A percentile compares a stretch with the other conserved stretches of the same genome.
Evolutionary conservation across 192 early-diverging fungal genomes (phyloP).

Genomic region (Linnemannia zychae): DNA sequence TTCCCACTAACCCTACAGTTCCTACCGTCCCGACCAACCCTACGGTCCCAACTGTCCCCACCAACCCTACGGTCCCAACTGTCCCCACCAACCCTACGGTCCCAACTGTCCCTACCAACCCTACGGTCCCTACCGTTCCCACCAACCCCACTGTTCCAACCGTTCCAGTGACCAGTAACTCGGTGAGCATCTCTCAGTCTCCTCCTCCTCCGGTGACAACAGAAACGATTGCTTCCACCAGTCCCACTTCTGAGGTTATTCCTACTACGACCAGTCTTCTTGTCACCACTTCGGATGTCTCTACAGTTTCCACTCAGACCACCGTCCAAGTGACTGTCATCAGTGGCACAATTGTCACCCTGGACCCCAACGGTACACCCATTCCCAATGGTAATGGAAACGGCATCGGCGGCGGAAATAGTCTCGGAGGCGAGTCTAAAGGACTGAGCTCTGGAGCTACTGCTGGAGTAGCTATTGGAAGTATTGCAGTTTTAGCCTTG

Average conservation of each 20-base stretch:
- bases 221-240: constrained; percentile 13
- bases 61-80: not conserved
- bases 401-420: constrained; percentile 11
- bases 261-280: constrained; percentile 14
- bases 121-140: not conserved
- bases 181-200: not conserved
- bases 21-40: too few relatives aligned
- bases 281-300: constrained; percentile 14
- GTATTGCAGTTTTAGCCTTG: constrained; percentile 26
- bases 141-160: not conserved
- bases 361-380: constrained; percentile 14
- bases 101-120: not conserved
- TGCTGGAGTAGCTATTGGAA: constrained; percentile 42
- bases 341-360: constrained; percentile 37
- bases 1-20: too few relatives aligned
- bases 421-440: constrained; percentile 8
- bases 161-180: constrained; percentile 16
- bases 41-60: too few relatives aligned
- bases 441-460: constrained; percentile 31
- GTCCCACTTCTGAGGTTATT: not conserved
- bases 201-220: not conserved
- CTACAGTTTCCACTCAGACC: constrained; percentile 31
- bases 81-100: not conserved
- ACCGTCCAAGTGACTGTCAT: constrained; percentile 24
- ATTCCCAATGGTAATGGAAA: constrained; percentile 2